Conservation (phyloP, 2,329 filamentous ascomycete species). For the Aspergillus fischeri region DNA sequence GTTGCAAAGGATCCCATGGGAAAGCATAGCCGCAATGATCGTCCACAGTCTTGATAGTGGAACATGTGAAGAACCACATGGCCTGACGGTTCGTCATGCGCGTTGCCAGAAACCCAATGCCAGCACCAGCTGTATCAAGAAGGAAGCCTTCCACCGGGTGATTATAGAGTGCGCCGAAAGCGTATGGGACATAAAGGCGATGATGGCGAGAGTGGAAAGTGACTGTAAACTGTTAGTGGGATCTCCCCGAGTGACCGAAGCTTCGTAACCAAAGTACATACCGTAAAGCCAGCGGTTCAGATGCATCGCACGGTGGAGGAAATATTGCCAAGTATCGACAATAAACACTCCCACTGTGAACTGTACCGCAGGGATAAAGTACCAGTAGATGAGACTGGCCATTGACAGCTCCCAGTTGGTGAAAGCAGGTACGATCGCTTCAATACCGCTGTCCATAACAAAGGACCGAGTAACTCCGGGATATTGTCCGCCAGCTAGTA, state of each 20-base stretch:
- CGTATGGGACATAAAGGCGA: slow-evolving; percentile 94
- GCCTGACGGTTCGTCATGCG: slow-evolving; percentile 81
- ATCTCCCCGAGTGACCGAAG: neutral
- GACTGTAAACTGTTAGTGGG: slow-evolving; percentile 44
- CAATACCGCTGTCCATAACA: slow-evolving; percentile 48
- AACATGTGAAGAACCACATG: slow-evolving; percentile 83
- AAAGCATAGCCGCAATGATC: slow-evolving; percentile 97
- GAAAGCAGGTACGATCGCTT: slow-evolving; percentile 63
- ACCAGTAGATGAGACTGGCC: slow-evolving; percentile 76
- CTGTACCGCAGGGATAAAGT: slow-evolving; percentile 70
- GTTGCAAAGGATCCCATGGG: slow-evolving; percentile 90
- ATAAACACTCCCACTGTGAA: slow-evolving; percentile 69
- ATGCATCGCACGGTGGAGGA: slow-evolving; percentile 94
- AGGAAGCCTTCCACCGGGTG: slow-evolving; percentile 92
- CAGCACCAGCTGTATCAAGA: slow-evolving; percentile 84
- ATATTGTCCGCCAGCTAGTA: slow-evolving; percentile 76
- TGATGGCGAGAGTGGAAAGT: slow-evolving; percentile 94
- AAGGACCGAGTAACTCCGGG: slow-evolving; percentile 62
- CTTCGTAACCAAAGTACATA: slow-evolving; percentile 47
- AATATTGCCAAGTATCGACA: slow-evolving; percentile 98
- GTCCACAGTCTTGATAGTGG: slow-evolving; percentile 93
- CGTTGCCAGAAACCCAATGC: slow-evolving; percentile 74
- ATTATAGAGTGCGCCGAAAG: slow-evolving; percentile 95
- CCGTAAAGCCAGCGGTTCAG: slow-evolving; percentile 96
- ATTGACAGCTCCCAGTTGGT: slow-evolving; percentile 73